These are phyloP conservation scores for Penicillium sp. DNA, from an alignment of 2,329 filamentous ascomycete genomes.

Conservation along the genomic window DNA sequence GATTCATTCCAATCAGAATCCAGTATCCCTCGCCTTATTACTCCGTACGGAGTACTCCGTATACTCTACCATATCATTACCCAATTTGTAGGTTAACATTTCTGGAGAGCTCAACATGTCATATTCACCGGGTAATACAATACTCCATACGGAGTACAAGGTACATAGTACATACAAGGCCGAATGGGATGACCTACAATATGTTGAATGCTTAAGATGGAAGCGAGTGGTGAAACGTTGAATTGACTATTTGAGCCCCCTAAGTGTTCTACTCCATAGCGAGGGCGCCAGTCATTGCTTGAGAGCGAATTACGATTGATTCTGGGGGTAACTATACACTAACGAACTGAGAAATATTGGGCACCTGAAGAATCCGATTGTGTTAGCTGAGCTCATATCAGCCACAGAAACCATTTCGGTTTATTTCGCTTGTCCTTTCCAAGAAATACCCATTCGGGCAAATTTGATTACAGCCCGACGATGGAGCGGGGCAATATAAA, in stretches of 20 bases:
- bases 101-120: slow-evolving; percentile 27
- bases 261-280: background rate
- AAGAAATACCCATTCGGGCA: too few relatives aligned
- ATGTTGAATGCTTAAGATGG: slow-evolving; percentile 69
- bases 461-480: background rate
- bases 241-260: background rate
- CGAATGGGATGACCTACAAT: slow-evolving; percentile 38
- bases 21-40: slow-evolving; percentile 20
- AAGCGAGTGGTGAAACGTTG: slow-evolving; percentile 88
- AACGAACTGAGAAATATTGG: background rate
- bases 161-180: slow-evolving; percentile 26
- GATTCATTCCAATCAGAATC: slow-evolving; percentile 27
- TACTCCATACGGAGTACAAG: background rate
- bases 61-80: slow-evolving; percentile 11
- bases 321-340: background rate
- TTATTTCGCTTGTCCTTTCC: background rate
- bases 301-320: background rate
- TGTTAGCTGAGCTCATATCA: background rate
- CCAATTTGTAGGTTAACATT: slow-evolving; percentile 3
- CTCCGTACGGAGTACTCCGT: background rate
- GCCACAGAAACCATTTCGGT: background rate
- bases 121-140: slow-evolving; percentile 36
- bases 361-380: background rate
- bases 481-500: background rate
- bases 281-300: background rate